Conservation (phyloP, 2,329 filamentous ascomycete genomes). For the Fusarium pilosicola region DNA sequence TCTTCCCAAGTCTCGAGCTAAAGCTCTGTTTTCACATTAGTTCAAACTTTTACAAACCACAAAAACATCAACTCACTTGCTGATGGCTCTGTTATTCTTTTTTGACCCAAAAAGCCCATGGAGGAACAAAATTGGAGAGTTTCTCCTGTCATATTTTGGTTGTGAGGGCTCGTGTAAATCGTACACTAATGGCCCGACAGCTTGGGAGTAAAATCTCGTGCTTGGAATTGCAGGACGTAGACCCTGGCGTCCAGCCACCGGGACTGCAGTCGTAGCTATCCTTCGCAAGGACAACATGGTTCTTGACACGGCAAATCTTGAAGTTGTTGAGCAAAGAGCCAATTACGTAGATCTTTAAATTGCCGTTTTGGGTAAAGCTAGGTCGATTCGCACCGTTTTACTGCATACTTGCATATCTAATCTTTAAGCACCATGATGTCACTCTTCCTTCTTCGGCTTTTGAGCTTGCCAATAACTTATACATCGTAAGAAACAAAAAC, state of each 20-base stretch:
- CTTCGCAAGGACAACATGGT: conserved; percentile 35
- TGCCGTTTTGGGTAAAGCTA: conserved; percentile 32
- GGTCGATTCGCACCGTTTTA: conserved; percentile 24
- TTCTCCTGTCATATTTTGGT: conserved; percentile 50
- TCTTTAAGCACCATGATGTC: conserved; percentile 29
- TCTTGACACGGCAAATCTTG: conserved; percentile 3
- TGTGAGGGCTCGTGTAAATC: conserved; percentile 72
- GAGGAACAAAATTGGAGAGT: conserved; percentile 81
- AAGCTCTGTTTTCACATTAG: conserved; percentile 62
- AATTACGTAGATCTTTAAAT: conserved; percentile 35
- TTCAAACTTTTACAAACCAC: too few species aligned
- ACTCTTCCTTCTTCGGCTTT: conserved; percentile 20
- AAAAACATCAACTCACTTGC: conserved; percentile 74
- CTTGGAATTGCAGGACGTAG: background rate
- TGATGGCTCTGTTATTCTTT: conserved; percentile 93
- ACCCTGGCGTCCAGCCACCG: conserved; percentile 1
- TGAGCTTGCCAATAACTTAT: background rate
- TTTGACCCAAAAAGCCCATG: conserved; percentile 96
- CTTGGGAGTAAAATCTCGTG: conserved; percentile 35
- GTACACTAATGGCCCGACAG: conserved; percentile 62
- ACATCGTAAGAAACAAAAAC: background rate
- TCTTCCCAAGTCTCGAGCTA: conserved; percentile 82
- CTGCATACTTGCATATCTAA: conserved; percentile 40
- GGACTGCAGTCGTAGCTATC: conserved; percentile 5
- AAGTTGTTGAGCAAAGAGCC: conserved; percentile 23